A percentile compares a stretch with the other conserved stretches of the same genome.
phyloP scores from a whole-genome alignment of 1,284 basidiomycete genomes.

The Austroboletus niveus region DNA sequence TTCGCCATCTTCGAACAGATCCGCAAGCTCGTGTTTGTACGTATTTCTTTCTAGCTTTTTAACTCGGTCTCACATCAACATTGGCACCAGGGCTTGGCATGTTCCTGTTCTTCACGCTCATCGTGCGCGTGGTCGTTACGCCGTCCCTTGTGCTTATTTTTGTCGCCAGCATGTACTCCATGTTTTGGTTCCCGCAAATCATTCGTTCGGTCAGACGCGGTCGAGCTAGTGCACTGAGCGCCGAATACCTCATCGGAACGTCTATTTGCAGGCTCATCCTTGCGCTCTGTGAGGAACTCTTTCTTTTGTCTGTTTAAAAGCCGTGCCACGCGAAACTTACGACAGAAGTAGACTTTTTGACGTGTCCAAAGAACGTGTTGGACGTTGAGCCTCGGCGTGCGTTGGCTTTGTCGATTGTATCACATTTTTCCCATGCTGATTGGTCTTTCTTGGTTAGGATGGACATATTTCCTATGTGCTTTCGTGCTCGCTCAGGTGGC shows the following conservation, averaged over 20 bases:
- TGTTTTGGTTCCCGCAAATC: slow-evolving; percentile 84
- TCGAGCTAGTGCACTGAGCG: slow-evolving; percentile 64
- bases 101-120: slow-evolving; percentile 64
- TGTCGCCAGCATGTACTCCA: slow-evolving; percentile 70
- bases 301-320: neutral
- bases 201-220: slow-evolving; percentile 72
- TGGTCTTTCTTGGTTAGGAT: slow-evolving; percentile 41
- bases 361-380: slow-evolving; percentile 82
- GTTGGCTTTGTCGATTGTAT: slow-evolving; percentile 19
- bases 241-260: slow-evolving; percentile 77
- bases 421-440: neutral
- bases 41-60: slow-evolving; percentile 17
- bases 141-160: slow-evolving; percentile 71
- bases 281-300: slow-evolving; percentile 63
- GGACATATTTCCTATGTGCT: slow-evolving; percentile 62
- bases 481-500: slow-evolving; percentile 66
- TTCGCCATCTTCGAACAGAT: slow-evolving; percentile 61
- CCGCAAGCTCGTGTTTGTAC: slow-evolving; percentile 70
- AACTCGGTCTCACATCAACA: neutral
- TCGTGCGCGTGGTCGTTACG: slow-evolving; percentile 72
- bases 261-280: slow-evolving; percentile 70
- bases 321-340: slow-evolving; percentile 1
- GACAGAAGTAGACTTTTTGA: slow-evolving; percentile 63
- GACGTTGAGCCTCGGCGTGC: slow-evolving; percentile 70
- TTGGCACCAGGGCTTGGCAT: slow-evolving; percentile 58